Conservation (phyloP, 441 rosid genomes). For the Brassica balearica region DNA sequence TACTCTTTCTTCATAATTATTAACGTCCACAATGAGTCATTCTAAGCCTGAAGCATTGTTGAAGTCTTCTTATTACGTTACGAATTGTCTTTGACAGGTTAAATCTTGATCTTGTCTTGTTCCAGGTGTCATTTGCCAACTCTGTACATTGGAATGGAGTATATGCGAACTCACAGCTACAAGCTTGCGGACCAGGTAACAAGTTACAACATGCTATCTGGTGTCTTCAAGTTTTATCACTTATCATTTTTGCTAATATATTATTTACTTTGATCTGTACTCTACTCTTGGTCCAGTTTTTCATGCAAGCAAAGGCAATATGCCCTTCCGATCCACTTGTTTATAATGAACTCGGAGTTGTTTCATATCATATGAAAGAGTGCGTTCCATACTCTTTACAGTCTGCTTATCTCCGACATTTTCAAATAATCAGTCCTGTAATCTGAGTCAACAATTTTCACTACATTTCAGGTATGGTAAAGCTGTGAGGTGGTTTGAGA, state of each 20-base stretch:
- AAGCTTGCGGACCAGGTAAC: conserved; percentile 98
- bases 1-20: conserved; percentile 18
- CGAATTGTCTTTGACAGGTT: conserved; percentile 67
- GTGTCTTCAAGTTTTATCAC: conserved; percentile 4
- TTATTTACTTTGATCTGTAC: conserved; percentile 1
- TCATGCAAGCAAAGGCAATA: conserved; percentile 89
- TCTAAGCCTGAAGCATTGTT: conserved; percentile 29
- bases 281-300: conserved; percentile 62
- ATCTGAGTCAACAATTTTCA: conserved; percentile 12
- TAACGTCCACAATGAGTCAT: conserved; percentile 20
- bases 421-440: no score
- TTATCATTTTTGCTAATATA: conserved; percentile 5
- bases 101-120: conserved; percentile 80
- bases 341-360: conserved; percentile 95
- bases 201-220: conserved; percentile 15
- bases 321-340: conserved; percentile 96
- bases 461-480: conserved; percentile 74
- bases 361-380: conserved; percentile 95
- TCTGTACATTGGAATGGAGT: conserved; percentile 98
- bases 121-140: conserved; percentile 99
- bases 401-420: no score
- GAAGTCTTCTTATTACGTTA: conserved; percentile 57
- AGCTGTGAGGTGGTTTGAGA: conserved; percentile 86
- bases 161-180: conserved; percentile 96
- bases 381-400: conserved; percentile 50